phyloP scores from a whole-genome alignment of 768 basidiomycete species.

The Leccinum obscurum region DNA sequence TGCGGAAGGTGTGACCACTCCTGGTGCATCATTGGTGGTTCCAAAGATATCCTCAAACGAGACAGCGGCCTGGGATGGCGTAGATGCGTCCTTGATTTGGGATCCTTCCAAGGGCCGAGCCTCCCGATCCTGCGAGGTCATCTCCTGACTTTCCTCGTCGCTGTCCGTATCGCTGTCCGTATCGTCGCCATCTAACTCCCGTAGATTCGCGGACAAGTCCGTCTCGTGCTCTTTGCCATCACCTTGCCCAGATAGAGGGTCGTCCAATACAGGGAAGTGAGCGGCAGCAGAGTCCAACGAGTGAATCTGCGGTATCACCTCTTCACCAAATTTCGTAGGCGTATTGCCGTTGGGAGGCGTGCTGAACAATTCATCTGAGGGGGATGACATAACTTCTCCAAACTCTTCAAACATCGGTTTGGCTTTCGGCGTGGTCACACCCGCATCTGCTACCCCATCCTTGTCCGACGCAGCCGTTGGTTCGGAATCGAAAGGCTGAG shows the following conservation, averaged over 20 bases:
- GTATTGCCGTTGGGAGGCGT: conserved; percentile 55
- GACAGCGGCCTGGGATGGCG: conserved; percentile 8
- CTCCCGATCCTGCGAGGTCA: conserved; percentile 20
- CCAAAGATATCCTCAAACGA: conserved; percentile 65
- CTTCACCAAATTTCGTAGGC: conserved; percentile 18
- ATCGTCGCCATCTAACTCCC: conserved; percentile 59
- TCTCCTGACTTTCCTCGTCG: conserved; percentile 40
- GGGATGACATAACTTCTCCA: conserved; percentile 26
- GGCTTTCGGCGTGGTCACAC: conserved; percentile 22
- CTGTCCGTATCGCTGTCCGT: conserved; percentile 57
- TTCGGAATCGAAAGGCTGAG: conserved; percentile 25
- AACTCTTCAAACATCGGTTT: conserved; percentile 15
- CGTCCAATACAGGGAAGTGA: conserved; percentile 42
- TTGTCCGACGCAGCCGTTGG: conserved; percentile 19
- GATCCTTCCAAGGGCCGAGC: conserved; percentile 19
- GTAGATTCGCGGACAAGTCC: conserved; percentile 51
- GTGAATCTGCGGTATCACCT: conserved; percentile 15
- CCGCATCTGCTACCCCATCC: conserved; percentile 18
- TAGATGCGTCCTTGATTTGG: conserved; percentile 14
- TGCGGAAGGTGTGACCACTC: conserved; percentile 20
- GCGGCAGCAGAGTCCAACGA: conserved; percentile 29
- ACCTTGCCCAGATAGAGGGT: conserved; percentile 22
- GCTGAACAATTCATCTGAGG: conserved; percentile 51
- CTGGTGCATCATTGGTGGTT: conserved; percentile 20
- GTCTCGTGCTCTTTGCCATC: conserved; percentile 43